These are phyloP conservation scores for Mucor plumbeus DNA, from an alignment of 371 early-diverging fungal genomes.

Conservation along the genomic window DNA sequence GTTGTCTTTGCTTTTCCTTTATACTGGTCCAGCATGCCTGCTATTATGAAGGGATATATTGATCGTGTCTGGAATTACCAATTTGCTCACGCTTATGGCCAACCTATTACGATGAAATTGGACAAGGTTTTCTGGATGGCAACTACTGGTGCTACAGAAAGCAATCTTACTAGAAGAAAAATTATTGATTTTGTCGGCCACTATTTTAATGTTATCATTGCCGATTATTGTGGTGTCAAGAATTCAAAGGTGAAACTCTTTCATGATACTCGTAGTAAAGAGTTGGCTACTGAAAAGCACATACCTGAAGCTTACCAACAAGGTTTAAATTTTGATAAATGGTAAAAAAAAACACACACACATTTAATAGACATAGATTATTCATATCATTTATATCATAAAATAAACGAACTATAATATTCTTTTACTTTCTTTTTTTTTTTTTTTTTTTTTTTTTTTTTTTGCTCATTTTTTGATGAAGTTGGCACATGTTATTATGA, in stretches of 20 bases:
- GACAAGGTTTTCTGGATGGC: conserved; percentile 4
- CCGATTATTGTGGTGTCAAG: not conserved
- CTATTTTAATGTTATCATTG: not conserved
- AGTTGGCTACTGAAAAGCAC: not conserved
- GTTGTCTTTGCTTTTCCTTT: conserved; percentile 11
- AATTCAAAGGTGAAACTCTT: not conserved
- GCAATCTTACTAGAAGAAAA: not conserved
- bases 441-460: too few species aligned
- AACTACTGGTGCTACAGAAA: not conserved
- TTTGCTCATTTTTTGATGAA: too few species aligned
- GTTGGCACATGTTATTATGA: too few species aligned
- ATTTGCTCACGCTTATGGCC: conserved; percentile 5
- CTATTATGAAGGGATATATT: conserved; percentile 11
- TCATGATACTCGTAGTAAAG: not conserved
- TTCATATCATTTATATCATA: too few species aligned
- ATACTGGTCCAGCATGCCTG: conserved; percentile 14
- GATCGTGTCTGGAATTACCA: conserved; percentile 7
- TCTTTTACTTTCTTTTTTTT: too few species aligned
- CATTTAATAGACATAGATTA: not conserved
- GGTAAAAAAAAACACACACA: not conserved
- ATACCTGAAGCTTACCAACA: conserved; percentile 1
- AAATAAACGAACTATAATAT: too few species aligned
- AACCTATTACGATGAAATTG: not conserved
- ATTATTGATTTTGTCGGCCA: not conserved
- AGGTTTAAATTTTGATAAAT: conserved; percentile 9